A percentile compares a stretch with the other conserved stretches of the same genome.
Conservation (phyloP, 176 grass and related monocot genomes). For the Tuctoria greenei region DNA sequence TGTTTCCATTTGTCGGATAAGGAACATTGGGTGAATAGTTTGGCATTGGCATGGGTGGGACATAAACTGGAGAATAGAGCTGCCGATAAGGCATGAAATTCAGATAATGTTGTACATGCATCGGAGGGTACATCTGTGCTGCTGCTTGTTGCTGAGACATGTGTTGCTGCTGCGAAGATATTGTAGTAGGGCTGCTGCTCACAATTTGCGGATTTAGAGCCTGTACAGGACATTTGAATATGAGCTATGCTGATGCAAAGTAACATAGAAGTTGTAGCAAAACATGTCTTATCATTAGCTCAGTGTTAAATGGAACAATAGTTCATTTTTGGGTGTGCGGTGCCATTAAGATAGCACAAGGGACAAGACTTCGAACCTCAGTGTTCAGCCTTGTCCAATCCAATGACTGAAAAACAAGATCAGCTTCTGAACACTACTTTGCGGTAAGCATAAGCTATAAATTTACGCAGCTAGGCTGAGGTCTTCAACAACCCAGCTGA, state of each 20-base stretch:
- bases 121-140: constrained; percentile 66
- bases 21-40: constrained; percentile 69
- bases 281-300: not conserved
- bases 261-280: not conserved
- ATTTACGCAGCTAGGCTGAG: not conserved
- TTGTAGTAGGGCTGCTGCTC: constrained; percentile 42
- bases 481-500: not conserved
- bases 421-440: not conserved
- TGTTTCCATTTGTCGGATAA: constrained; percentile 68
- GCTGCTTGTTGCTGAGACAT: constrained; percentile 58
- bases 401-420: too few relatives aligned
- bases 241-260: constrained; percentile 9
- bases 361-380: too few relatives aligned
- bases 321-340: not conserved
- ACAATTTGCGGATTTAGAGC: constrained; percentile 43
- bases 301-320: not conserved
- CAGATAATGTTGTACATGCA: constrained; percentile 68
- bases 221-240: constrained; percentile 37
- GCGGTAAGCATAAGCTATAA: not conserved
- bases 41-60: constrained; percentile 64
- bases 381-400: too few relatives aligned
- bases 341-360: not conserved
- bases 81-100: constrained; percentile 84
- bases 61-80: constrained; percentile 69
- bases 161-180: constrained; percentile 54